A percentile compares a stretch with the other conserved stretches of the same genome.
Evolutionary conservation across 1,284 basidiomycete genomes (phyloP).

Genomic region (Neotropicomus parvogracilis): DNA sequence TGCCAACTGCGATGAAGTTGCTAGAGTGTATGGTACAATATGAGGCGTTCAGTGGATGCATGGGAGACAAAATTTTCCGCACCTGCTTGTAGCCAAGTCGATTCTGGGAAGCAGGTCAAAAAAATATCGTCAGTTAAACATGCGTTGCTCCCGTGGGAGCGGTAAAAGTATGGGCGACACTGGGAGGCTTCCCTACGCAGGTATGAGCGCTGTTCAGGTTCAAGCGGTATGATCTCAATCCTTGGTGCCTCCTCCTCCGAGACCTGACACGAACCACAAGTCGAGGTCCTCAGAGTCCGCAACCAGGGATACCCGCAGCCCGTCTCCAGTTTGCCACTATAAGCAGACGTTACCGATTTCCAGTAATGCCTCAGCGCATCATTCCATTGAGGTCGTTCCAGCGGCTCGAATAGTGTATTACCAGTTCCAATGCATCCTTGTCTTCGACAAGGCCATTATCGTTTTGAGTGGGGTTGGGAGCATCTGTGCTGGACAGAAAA

Average conservation of each 20-base stretch:
- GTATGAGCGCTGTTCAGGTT: slow-evolving; percentile 94
- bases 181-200: slow-evolving; percentile 89
- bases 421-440: slow-evolving; percentile 60
- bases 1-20: slow-evolving; percentile 81
- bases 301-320: slow-evolving; percentile 83
- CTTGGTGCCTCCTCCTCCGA: slow-evolving; percentile 35
- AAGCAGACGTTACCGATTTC: slow-evolving; percentile 70
- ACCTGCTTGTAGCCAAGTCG: slow-evolving; percentile 81
- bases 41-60: slow-evolving; percentile 4
- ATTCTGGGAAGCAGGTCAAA: slow-evolving; percentile 50
- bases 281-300: slow-evolving; percentile 23
- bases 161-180: slow-evolving; percentile 52
- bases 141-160: slow-evolving; percentile 38
- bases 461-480: slow-evolving; percentile 6
- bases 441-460: slow-evolving; percentile 30
- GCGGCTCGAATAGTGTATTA: slow-evolving; percentile 39
- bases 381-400: slow-evolving; percentile 30
- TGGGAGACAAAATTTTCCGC: slow-evolving; percentile 18
- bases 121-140: slow-evolving; percentile 46
- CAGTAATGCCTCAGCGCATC: slow-evolving; percentile 30
- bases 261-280: slow-evolving; percentile 13
- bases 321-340: slow-evolving; percentile 61
- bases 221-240: slow-evolving; percentile 93
- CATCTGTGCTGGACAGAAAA: slow-evolving; percentile 7
- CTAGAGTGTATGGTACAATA: slow-evolving; percentile 36